A percentile compares a stretch with the other conserved stretches of the same genome.
Evolutionary conservation across 2,329 filamentous ascomycete species (phyloP).

Genomic region (Chalaropsis thielavioides): DNA sequence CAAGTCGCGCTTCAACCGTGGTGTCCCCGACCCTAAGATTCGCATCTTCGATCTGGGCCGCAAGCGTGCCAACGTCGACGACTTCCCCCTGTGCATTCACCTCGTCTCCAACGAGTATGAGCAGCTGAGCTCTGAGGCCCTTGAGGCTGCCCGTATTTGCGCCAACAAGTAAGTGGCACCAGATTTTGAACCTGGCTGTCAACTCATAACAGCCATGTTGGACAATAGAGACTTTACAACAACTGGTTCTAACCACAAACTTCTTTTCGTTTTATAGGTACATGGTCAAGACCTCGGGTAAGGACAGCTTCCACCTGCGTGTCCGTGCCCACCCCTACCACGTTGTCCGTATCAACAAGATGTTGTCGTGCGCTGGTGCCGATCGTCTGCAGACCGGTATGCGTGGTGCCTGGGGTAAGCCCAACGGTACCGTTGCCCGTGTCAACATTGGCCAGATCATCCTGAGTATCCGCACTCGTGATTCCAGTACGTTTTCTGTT

Average conservation of each 20-base stretch:
- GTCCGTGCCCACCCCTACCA: conserved; percentile 95
- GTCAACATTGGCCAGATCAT: conserved; percentile 99
- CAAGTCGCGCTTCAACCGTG: conserved; percentile 99
- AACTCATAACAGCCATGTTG: background rate
- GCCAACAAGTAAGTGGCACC: conserved; percentile 67
- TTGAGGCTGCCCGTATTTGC: conserved; percentile 99
- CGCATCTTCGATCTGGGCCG: conserved; percentile 98
- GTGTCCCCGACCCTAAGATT: conserved; percentile 76
- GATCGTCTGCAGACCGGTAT: conserved; percentile 99
- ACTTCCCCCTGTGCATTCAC: conserved; percentile 98
- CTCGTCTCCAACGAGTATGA: conserved; percentile 99
- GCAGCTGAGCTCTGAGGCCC: conserved; percentile 98
- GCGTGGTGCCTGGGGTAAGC: conserved; percentile 99
- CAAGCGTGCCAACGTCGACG: conserved; percentile 97
- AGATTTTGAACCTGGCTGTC: background rate
- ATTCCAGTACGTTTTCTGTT: conserved; percentile 53
- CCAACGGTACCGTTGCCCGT: conserved; percentile 96
- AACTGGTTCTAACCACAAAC: background rate
- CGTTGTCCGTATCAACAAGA: conserved; percentile 99
- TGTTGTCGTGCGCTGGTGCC: conserved; percentile 99
- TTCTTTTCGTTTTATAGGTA: conserved; percentile 29
- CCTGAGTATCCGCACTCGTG: conserved; percentile 91
- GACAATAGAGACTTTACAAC: background rate
- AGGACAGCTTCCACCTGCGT: conserved; percentile 61
- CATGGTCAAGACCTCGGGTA: conserved; percentile 56